Conservation (phyloP, 805 yeast species). For the Hanseniaspora lachancei region DNA sequence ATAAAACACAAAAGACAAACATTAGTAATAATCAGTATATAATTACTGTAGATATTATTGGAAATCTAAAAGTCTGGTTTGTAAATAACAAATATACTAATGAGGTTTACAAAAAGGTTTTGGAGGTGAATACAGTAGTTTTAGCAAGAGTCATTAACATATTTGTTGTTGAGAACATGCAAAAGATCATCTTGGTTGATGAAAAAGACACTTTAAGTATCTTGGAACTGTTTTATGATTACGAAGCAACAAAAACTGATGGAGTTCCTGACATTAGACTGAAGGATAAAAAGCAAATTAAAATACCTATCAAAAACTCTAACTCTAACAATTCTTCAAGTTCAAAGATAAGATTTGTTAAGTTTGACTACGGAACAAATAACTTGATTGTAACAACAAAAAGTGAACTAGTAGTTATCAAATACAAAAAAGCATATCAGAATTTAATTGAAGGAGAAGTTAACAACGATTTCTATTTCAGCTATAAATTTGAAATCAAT, state of each 20-base stretch:
- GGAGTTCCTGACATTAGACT: not conserved
- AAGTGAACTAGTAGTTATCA: constrained; percentile 21
- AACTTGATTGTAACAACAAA: constrained; percentile 16
- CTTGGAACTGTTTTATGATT: not conserved
- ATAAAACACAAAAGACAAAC: constrained; percentile 19
- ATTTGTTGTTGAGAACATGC: not conserved
- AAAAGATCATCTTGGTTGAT: constrained; percentile 8
- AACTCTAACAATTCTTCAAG: not conserved
- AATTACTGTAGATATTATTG: constrained; percentile 1
- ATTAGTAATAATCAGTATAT: constrained; percentile 14
- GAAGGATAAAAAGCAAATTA: not conserved
- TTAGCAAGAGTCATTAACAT: not conserved
- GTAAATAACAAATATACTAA: constrained; percentile 6
- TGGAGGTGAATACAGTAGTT: not conserved
- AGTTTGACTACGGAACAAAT: constrained; percentile 26
- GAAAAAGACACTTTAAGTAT: not conserved
- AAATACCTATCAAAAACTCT: not conserved
- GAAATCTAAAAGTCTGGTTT: constrained; percentile 10
- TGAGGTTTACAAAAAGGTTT: constrained; percentile 1
- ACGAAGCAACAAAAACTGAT: not conserved
- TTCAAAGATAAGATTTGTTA: constrained; percentile 18
- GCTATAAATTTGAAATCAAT: constrained; percentile 12
- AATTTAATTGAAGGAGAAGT: not conserved
- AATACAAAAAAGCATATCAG: constrained; percentile 19
- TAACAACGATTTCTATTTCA: constrained; percentile 14